These are phyloP conservation scores for Candida stauntonica DNA, from an alignment of 805 yeast species.

Conservation along the genomic window DNA sequence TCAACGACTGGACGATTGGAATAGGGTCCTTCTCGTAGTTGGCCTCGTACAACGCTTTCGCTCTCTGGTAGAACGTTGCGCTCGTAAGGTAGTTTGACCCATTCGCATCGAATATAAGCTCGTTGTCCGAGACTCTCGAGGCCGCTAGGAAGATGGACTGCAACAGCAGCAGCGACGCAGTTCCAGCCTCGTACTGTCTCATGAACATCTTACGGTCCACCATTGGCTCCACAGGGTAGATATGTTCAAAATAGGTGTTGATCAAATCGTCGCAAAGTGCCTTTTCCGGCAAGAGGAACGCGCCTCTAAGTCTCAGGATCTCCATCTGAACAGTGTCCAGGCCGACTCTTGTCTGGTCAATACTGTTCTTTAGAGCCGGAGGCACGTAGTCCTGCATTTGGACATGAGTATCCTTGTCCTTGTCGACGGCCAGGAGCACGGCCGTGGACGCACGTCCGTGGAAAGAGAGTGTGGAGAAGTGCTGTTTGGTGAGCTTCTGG, in stretches of 20 bases:
- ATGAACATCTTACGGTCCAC: conserved; percentile 60
- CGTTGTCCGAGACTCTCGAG: conserved; percentile 53
- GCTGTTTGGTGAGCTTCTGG: conserved; percentile 20
- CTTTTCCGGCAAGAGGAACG: conserved; percentile 61
- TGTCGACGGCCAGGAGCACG: conserved; percentile 16
- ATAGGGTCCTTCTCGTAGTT: conserved; percentile 64
- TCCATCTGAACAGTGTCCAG: conserved; percentile 61
- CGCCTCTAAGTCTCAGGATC: conserved; percentile 60
- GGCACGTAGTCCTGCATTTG: conserved; percentile 26
- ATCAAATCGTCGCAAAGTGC: conserved; percentile 58
- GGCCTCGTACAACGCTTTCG: conserved; percentile 70
- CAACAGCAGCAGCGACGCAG: conserved; percentile 57
- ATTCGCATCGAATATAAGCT: conserved; percentile 42
- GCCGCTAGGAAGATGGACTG: conserved; percentile 71
- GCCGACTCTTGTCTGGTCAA: conserved; percentile 25
- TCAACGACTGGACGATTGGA: conserved; percentile 54
- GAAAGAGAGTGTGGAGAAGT: conserved; percentile 34
- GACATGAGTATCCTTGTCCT: conserved; percentile 30
- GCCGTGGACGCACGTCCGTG: conserved; percentile 52
- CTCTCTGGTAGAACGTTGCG: conserved; percentile 62
- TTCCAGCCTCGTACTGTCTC: conserved; percentile 48
- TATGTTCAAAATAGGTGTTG: conserved; percentile 53
- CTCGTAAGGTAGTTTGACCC: conserved; percentile 48
- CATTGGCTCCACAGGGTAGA: conserved; percentile 69
- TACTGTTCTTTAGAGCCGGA: conserved; percentile 18